phyloP scores from a whole-genome alignment of 202 grass and related monocot species.

The Panicum hallii region DNA sequence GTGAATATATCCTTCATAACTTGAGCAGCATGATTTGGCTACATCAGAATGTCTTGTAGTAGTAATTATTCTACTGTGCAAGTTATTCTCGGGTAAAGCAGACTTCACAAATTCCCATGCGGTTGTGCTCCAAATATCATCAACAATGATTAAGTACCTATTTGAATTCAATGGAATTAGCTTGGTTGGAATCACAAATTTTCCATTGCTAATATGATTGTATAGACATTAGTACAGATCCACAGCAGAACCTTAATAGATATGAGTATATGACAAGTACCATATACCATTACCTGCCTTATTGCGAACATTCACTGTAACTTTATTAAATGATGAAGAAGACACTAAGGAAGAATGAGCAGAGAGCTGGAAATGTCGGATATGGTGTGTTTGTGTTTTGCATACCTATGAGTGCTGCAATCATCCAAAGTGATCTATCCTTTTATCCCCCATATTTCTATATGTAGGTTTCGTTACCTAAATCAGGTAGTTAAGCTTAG shows the following conservation, averaged over 20 bases:
- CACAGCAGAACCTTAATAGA: neutral
- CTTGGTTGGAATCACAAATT: neutral
- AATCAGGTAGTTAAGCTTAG: too few relatives aligned
- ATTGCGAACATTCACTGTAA: neutral
- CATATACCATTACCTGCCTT: neutral
- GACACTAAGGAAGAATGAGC: too few relatives aligned
- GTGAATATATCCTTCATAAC: neutral
- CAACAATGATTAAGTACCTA: conserved; percentile 29
- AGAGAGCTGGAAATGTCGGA: too few relatives aligned
- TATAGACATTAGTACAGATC: neutral
- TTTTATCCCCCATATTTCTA: too few relatives aligned
- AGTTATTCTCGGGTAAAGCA: conserved; percentile 10
- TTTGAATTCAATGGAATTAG: neutral
- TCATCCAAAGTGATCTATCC: too few relatives aligned
- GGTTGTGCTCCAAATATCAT: conserved; percentile 9
- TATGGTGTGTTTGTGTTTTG: too few relatives aligned
- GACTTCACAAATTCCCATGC: neutral
- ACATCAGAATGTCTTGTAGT: neutral
- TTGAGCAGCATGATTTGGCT: conserved; percentile 19
- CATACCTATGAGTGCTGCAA: too few relatives aligned
- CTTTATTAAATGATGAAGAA: too few relatives aligned
- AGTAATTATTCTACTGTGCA: conserved; percentile 6
- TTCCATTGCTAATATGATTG: neutral
- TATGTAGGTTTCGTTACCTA: too few relatives aligned
- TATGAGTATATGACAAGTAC: neutral